Evolutionary conservation across 1,139 yeast genomes (phyloP).

Genomic region (Nakaseomyces delphensis): DNA sequence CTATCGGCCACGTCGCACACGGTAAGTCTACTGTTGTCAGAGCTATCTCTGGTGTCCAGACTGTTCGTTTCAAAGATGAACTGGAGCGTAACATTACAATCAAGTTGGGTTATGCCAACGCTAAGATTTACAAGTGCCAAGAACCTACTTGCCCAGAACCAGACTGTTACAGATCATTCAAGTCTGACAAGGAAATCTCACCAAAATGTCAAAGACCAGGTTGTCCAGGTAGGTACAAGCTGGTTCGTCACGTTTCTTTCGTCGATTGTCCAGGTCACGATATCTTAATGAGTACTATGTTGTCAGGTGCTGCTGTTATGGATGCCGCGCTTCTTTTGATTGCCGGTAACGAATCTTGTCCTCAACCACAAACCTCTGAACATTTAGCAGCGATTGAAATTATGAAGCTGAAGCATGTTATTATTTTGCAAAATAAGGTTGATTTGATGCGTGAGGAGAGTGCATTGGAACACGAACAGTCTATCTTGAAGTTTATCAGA

Average conservation of each 20-base stretch:
- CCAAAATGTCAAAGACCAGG: conserved; percentile 88
- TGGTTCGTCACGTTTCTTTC: conserved; percentile 93
- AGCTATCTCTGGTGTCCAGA: conserved; percentile 98
- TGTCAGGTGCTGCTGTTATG: conserved; percentile 99
- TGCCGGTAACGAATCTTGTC: conserved; percentile 99
- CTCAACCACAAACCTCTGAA: conserved; percentile 99
- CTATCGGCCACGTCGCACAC: conserved; percentile 99
- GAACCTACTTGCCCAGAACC: conserved; percentile 87
- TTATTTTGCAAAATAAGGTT: conserved; percentile 94
- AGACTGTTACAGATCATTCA: conserved; percentile 87
- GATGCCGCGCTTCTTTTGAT: conserved; percentile 94
- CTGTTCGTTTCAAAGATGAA: conserved; percentile 97
- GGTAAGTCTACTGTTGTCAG: conserved; percentile 98
- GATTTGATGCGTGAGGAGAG: conserved; percentile 97
- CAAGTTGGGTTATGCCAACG: conserved; percentile 97
- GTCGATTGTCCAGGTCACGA: conserved; percentile 99
- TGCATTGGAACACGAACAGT: conserved; percentile 90
- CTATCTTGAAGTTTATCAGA: conserved; percentile 82
- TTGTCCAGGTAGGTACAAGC: conserved; percentile 75
- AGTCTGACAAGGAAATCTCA: conserved; percentile 87
- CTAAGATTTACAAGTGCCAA: conserved; percentile 91
- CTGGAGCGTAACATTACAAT: conserved; percentile 98
- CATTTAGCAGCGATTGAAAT: conserved; percentile 99
- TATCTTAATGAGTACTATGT: conserved; percentile 99
- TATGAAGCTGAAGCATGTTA: conserved; percentile 95